Conservation (phyloP, 768 basidiomycete genomes). For the Gelatoporia subvermispora region DNA sequence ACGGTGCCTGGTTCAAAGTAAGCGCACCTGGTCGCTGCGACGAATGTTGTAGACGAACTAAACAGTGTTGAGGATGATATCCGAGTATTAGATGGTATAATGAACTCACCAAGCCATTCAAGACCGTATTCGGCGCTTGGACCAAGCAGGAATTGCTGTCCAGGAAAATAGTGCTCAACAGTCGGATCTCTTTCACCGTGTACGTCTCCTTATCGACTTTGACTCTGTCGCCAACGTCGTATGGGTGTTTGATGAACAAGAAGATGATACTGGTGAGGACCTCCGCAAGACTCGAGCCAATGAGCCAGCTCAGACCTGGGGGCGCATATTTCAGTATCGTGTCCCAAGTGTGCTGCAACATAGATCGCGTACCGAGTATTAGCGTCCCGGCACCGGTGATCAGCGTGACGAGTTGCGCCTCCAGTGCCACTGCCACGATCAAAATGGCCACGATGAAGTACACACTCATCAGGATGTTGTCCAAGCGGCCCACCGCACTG, state of each 20-base stretch:
- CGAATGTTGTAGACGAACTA: slow-evolving; percentile 71
- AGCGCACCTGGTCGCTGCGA: slow-evolving; percentile 61
- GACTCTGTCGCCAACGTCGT: slow-evolving; percentile 78
- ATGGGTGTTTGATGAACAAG: slow-evolving; percentile 83
- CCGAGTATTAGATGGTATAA: neutral
- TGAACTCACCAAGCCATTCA: slow-evolving; percentile 48
- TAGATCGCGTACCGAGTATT: slow-evolving; percentile 35
- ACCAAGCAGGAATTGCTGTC: slow-evolving; percentile 54
- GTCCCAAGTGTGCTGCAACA: neutral
- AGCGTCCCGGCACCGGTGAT: slow-evolving; percentile 73
- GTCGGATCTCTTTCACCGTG: slow-evolving; percentile 83
- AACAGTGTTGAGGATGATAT: neutral
- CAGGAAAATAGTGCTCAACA: slow-evolving; percentile 73
- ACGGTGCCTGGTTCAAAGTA: neutral
- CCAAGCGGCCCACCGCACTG: slow-evolving; percentile 80
- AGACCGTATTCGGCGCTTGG: slow-evolving; percentile 65
- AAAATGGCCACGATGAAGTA: slow-evolving; percentile 67
- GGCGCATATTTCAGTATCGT: neutral
- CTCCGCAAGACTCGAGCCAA: slow-evolving; percentile 76
- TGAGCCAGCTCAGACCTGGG: slow-evolving; percentile 80
- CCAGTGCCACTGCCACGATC: slow-evolving; percentile 84
- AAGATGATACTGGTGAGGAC: slow-evolving; percentile 86
- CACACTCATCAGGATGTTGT: slow-evolving; percentile 81
- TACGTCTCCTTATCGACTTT: slow-evolving; percentile 47
- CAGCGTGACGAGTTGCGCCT: slow-evolving; percentile 67